Conservation (phyloP, 148 eudicot species). For the Cornus suecica region DNA sequence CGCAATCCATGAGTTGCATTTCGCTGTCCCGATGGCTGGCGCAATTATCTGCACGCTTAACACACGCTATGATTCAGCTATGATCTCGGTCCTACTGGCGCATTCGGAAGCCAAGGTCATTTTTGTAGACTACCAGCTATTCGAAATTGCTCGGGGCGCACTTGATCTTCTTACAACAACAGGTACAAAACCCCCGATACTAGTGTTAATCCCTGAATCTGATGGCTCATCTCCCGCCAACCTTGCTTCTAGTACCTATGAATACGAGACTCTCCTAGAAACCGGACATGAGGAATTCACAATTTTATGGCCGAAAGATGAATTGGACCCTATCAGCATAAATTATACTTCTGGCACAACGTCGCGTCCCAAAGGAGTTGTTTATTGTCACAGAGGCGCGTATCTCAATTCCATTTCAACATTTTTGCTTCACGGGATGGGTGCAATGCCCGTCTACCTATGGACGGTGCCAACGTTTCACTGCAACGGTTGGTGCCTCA, state of each 20-base stretch:
- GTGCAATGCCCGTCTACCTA: slow-evolving; percentile 20
- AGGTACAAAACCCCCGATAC: slow-evolving; percentile 11
- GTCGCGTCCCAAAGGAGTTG: slow-evolving; percentile 25
- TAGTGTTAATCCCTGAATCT: slow-evolving; percentile 18
- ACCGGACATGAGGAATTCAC: slow-evolving; percentile 11
- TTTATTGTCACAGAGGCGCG: slow-evolving; percentile 26
- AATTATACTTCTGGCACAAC: slow-evolving; percentile 32
- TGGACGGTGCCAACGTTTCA: slow-evolving; percentile 32
- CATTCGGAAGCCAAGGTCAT: slow-evolving; percentile 28
- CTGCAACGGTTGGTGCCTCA: slow-evolving; percentile 30
- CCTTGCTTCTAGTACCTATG: not conserved
- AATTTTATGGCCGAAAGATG: slow-evolving; percentile 12
- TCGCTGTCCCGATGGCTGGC: slow-evolving; percentile 33
- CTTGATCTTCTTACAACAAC: slow-evolving; percentile 16
- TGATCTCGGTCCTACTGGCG: slow-evolving; percentile 21
- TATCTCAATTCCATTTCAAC: slow-evolving; percentile 21
- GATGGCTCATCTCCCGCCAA: slow-evolving; percentile 2
- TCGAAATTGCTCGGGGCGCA: slow-evolving; percentile 23
- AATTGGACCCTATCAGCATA: slow-evolving; percentile 22
- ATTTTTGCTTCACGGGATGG: slow-evolving; percentile 19
- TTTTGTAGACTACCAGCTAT: slow-evolving; percentile 25
- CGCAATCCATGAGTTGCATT: slow-evolving; percentile 28
- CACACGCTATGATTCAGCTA: slow-evolving; percentile 24
- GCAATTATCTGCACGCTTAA: slow-evolving; percentile 29
- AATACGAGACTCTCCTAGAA: slow-evolving; percentile 19